Evolutionary conservation across 108 stramenopile species (phyloP), one percentile per base, ranked within the genome.

Genomic region (Schizochytrium sp.): DNA sequence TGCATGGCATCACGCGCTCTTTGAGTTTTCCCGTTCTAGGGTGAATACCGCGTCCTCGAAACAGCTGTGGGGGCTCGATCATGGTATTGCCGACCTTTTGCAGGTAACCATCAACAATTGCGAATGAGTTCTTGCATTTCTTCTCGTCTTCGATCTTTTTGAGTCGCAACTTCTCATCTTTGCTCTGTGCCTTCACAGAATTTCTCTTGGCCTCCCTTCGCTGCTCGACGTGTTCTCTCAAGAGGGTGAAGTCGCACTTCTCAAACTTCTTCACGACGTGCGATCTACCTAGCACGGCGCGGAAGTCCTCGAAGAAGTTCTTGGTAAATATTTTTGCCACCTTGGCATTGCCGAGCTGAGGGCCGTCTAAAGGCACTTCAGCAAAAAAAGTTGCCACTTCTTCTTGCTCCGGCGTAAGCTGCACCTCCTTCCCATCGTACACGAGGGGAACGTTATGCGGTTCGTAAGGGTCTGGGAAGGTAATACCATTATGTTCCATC

Each of bases 11-110:
- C 7, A 97, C 97, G 15, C 99, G 95, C 61, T 94, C 89, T 92
- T 99, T 99, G 89, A 99, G 89, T 87, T 95, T 97, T 72, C 99
- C 99, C 95, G 98, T 99, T 92, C 97, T 97, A 72, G 99, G 99
- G 92, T 99, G 99, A 87, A 96, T 96, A 44, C 99, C 99, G 42
- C 98, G 95, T 40, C 99, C 99, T 1, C 99, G 95, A 92, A 99
- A 99, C 46, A 98, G 94, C 61, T 97, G 96, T 15, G 99, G 99
- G 2, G 98, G 99, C 95, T 99, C 99, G 64, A 94, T 92, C 83
- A 72, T 94, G 72, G 87, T 93, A 87, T 94, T 95, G 13, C 95
- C 95, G 3, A 97, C 96, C 61, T 96, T 97, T 92, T 99, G 98
- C 87, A 99, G 83, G 94, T 98, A 98, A 5, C 96, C 97, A 91